These are phyloP conservation scores for Dovyalis caffra DNA, from an alignment of 345 rosid species.

Conservation along the genomic window DNA sequence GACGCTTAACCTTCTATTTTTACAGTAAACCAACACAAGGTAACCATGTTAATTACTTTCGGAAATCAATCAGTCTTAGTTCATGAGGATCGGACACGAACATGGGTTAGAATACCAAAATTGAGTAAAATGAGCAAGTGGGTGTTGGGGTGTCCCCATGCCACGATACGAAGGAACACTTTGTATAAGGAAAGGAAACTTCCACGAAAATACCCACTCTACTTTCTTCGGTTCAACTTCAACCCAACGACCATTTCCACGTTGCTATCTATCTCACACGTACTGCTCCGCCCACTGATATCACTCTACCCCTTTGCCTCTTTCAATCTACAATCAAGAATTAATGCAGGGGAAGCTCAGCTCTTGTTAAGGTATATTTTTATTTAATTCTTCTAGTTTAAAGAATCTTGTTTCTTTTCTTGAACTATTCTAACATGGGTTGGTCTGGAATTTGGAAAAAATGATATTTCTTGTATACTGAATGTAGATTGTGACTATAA, in stretches of 20 bases:
- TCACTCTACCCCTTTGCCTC: background rate
- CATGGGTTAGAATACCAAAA: no score
- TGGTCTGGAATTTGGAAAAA: background rate
- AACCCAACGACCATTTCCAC: background rate
- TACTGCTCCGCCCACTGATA: constrained; percentile 15
- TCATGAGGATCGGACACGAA: no score
- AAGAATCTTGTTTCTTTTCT: background rate
- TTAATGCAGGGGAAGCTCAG: background rate
- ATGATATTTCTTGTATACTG: background rate
- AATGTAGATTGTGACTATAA: background rate
- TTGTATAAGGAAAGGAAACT: constrained; percentile 16
- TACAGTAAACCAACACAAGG: no score
- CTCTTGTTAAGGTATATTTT: background rate
- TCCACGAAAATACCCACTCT: constrained; percentile 7
- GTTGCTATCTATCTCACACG: background rate
- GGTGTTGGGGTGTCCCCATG: background rate
- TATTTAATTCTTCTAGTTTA: background rate
- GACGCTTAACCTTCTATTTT: no score
- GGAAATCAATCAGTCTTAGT: no score
- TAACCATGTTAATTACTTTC: no score
- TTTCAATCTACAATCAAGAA: background rate
- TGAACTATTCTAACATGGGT: background rate
- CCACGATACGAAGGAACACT: background rate
- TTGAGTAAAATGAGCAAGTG: no score
- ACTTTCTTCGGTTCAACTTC: background rate